Conservation (phyloP, 169 alveolate genomes). For the Blepharisma undulans region DNA sequence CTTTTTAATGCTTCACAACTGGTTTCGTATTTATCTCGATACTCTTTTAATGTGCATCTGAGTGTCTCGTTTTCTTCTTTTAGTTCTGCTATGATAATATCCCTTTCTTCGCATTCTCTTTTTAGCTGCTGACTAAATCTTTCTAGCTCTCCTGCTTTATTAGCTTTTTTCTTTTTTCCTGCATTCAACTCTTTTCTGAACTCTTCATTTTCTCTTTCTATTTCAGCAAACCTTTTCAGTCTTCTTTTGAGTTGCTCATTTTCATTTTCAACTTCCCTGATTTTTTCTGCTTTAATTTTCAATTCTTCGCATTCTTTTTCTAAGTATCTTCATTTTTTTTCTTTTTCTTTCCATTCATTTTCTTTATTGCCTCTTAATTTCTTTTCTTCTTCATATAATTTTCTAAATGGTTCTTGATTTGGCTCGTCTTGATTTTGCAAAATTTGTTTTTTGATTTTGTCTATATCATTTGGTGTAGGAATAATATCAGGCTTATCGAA, state of each 20-base stretch:
- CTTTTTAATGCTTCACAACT: background rate
- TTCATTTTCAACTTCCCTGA: background rate
- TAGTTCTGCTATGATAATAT: background rate
- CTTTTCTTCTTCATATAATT: background rate
- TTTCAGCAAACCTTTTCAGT: background rate
- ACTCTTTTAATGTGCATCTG: background rate
- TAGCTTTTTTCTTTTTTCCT: background rate
- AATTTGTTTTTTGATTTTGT: background rate
- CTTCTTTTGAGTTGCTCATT: background rate
- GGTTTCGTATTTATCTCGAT: background rate
- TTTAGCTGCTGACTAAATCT: background rate
- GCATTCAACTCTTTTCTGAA: background rate
- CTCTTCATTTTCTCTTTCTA: background rate
- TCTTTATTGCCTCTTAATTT: background rate
- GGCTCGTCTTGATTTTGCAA: background rate
- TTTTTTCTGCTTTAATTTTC: background rate
- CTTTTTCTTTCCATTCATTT: background rate
- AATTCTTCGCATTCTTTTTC: constrained; percentile 15
- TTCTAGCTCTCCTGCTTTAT: background rate
- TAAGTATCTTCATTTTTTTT: background rate
- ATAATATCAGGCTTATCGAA: constrained; percentile 9
- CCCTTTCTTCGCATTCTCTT: background rate
- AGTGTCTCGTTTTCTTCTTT: background rate
- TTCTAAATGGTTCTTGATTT: background rate
- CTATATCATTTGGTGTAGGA: background rate